These are phyloP conservation scores for Tuber brumale DNA, from an alignment of 495 filamentous ascomycete species.

Conservation along the genomic window DNA sequence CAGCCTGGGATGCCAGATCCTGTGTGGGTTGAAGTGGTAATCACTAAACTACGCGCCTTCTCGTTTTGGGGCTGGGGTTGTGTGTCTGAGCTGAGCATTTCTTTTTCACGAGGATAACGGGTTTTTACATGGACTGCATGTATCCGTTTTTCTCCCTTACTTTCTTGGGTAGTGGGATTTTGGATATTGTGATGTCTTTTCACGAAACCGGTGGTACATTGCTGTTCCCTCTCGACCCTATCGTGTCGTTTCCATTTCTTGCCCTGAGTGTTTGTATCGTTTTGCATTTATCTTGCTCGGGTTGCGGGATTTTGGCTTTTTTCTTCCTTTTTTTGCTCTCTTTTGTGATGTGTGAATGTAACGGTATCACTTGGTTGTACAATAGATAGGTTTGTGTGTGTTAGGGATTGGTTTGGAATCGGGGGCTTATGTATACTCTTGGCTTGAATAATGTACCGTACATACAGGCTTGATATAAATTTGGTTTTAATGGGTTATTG, in stretches of 20 bases:
- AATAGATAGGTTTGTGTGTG: background rate
- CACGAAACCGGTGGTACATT: background rate
- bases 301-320: slow-evolving; percentile 2
- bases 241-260: background rate
- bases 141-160: slow-evolving; percentile 11
- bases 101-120: slow-evolving; percentile 6
- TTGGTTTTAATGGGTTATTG: background rate
- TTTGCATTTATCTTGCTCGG: slow-evolving; percentile 2
- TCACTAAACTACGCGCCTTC: background rate
- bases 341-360: background rate
- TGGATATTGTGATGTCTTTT: slow-evolving; percentile 6
- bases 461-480: background rate
- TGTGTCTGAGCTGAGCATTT: background rate
- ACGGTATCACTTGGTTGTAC: background rate
- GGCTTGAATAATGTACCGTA: background rate
- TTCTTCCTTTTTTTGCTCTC: background rate
- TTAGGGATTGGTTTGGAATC: background rate
- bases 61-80: background rate
- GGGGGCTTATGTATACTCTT: background rate
- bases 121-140: slow-evolving; percentile 8
- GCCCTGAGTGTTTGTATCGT: background rate
- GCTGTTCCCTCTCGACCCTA: background rate
- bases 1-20: background rate
- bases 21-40: background rate
- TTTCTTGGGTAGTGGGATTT: slow-evolving; percentile 13